Evolutionary conservation across 148 eudicot genomes (phyloP).

Genomic region (Chenopodium berlandieri): DNA sequence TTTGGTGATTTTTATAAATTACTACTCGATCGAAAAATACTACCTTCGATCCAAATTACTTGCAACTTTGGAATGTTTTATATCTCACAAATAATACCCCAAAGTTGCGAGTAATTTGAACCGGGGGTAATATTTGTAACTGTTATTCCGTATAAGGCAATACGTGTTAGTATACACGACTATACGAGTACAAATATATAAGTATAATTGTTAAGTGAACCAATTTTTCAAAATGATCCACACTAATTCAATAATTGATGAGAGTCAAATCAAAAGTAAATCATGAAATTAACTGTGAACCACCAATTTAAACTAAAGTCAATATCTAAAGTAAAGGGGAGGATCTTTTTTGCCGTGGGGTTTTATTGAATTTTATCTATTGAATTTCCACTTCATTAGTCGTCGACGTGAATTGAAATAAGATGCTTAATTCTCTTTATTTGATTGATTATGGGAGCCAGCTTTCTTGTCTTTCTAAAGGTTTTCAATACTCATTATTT

Average conservation of each 20-base stretch:
- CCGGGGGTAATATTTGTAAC: too few relatives aligned
- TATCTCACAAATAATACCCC: too few relatives aligned
- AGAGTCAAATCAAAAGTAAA: background rate
- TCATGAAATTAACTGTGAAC: background rate
- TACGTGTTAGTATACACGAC: too few relatives aligned
- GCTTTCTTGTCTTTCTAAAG: background rate
- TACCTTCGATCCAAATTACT: too few relatives aligned
- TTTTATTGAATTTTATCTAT: background rate
- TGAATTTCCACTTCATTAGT: background rate
- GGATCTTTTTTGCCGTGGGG: slow-evolving; percentile 1
- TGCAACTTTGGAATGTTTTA: too few relatives aligned
- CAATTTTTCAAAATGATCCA: too few relatives aligned
- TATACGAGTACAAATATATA: too few relatives aligned
- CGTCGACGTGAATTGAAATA: background rate
- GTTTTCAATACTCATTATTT: background rate
- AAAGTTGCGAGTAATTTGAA: too few relatives aligned
- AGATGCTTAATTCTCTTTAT: background rate
- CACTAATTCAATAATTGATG: background rate
- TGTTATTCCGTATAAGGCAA: too few relatives aligned
- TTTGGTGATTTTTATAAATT: too few relatives aligned
- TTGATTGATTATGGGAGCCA: background rate
- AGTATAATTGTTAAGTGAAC: too few relatives aligned
- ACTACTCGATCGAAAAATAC: too few relatives aligned
- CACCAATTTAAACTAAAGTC: background rate
- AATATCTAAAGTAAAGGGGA: background rate